Evolutionary conservation across 2,329 filamentous ascomycete genomes (phyloP), one percentile per base, ranked within the genome.

Genomic region (Fusarium paranaense): DNA sequence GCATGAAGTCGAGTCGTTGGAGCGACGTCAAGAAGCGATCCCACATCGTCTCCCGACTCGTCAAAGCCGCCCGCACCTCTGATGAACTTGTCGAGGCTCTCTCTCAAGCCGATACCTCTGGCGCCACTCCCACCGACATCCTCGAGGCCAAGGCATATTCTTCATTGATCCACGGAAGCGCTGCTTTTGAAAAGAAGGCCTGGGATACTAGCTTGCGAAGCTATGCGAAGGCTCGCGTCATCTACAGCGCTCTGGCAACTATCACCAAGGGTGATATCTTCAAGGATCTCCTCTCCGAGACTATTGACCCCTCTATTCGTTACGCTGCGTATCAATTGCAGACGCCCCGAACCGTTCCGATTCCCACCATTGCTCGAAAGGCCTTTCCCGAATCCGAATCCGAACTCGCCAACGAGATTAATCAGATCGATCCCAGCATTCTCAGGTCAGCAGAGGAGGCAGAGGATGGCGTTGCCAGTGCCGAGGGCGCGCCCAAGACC

Each of bases 271-370:
- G 91, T 70, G 96, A 98, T 67, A 86, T 93, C 38, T 97, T 94
- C 87, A 95, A 94, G 80, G 96, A 98, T 70, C 88, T 98, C 27
- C 86, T 99, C 66, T 91, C 93, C 57, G 92, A 94, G 78, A 97
- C 94, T 6, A 92, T 98, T 71, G 97, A 99, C 81, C 95, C 95
- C 2, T 97, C 95, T 71, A 94, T 99, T 78, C 92, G 96, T 72
- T 98, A 97, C 82, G 95, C 95, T 38, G 95, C 97, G 20, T 98
- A 98, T 82, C 95, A 98, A 82, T 89, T 95, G 81, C 93, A 96
- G 81, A 90, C 97, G 35, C 94, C 96, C 0, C 91, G 97, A 50
- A 98, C 95, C 3, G 90, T 95, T 63, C 92, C 95, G 4, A 92
- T 98, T 58, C 89, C 93, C 1, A 90, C 91, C 9, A 93, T 98